Evolutionary conservation across 805 yeast species (phyloP).

Genomic region (Kodamaea nitidulidarum): DNA sequence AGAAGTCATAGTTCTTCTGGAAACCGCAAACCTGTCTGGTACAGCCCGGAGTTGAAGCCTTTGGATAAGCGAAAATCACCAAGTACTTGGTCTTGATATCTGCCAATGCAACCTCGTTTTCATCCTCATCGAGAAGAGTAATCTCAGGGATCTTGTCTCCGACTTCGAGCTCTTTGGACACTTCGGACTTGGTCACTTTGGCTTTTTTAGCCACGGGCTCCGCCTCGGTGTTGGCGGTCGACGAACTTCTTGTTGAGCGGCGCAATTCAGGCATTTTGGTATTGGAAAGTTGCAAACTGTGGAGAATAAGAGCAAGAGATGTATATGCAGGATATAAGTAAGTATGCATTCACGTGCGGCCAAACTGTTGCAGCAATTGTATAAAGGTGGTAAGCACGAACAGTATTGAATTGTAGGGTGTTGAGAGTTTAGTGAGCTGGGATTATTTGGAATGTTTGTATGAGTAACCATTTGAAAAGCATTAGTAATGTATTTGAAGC

Average conservation of each 20-base stretch:
- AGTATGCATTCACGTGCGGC: too few species aligned
- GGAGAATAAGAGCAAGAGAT: background rate
- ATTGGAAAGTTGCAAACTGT: background rate
- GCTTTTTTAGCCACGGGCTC: slow-evolving; percentile 10
- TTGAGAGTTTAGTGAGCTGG: too few species aligned
- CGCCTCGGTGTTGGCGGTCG: slow-evolving; percentile 10
- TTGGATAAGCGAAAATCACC: slow-evolving; percentile 69
- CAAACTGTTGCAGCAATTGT: too few species aligned
- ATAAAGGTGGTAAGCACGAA: too few species aligned
- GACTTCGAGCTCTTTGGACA: slow-evolving; percentile 30
- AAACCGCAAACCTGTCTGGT: slow-evolving; percentile 92
- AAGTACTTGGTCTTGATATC: slow-evolving; percentile 30
- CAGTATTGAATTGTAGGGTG: too few species aligned
- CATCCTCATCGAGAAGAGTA: slow-evolving; percentile 64
- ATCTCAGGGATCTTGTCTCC: slow-evolving; percentile 70
- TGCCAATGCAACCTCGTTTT: slow-evolving; percentile 40
- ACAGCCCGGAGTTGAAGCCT: slow-evolving; percentile 94
- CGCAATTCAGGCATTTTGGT: slow-evolving; percentile 33
- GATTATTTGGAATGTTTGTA: too few species aligned
- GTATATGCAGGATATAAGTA: too few species aligned
- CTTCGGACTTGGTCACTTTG: too few species aligned
- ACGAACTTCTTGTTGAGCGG: slow-evolving; percentile 32
- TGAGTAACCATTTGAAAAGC: too few species aligned
- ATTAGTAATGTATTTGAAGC: too few species aligned
- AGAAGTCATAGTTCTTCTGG: slow-evolving; percentile 57